A percentile compares a stretch with the other conserved stretches of the same genome.
Evolutionary conservation across 1,139 yeast species (phyloP).

Genomic region (Hanseniaspora uvarum): DNA sequence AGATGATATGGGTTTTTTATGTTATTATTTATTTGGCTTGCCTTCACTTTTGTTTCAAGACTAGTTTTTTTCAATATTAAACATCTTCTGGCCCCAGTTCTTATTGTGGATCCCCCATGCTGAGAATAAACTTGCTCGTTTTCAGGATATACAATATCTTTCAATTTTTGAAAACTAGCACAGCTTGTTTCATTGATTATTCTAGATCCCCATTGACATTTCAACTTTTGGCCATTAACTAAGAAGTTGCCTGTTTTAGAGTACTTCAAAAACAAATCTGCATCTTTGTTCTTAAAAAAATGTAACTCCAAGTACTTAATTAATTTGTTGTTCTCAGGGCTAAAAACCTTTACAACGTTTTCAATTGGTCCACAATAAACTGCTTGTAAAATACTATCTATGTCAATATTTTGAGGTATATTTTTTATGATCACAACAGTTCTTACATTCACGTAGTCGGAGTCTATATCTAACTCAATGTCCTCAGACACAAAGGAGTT

Average conservation of each 20-base stretch:
- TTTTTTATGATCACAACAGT: slow-evolving; percentile 32
- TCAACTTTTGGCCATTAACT: slow-evolving; percentile 47
- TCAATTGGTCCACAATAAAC: slow-evolving; percentile 71
- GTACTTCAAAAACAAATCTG: slow-evolving; percentile 45
- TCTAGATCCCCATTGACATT: slow-evolving; percentile 33
- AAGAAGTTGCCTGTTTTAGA: slow-evolving; percentile 49
- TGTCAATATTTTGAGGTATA: slow-evolving; percentile 38
- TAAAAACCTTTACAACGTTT: slow-evolving; percentile 32
- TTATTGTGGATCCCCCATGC: slow-evolving; percentile 21
- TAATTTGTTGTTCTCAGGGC: slow-evolving; percentile 17
- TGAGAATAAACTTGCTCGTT: slow-evolving; percentile 18
- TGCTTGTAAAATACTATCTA: slow-evolving; percentile 46
- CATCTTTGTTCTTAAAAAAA: slow-evolving; percentile 47
- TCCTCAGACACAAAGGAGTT: not conserved
- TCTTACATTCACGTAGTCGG: slow-evolving; percentile 6
- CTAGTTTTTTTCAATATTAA: slow-evolving; percentile 33
- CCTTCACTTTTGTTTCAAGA: slow-evolving; percentile 14
- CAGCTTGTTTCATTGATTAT: slow-evolving; percentile 17
- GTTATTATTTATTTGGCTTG: slow-evolving; percentile 23
- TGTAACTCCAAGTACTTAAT: slow-evolving; percentile 39
- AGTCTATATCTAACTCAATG: not conserved
- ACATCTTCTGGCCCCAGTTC: slow-evolving; percentile 35
- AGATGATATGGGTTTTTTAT: slow-evolving; percentile 31
- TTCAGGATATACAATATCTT: slow-evolving; percentile 16
- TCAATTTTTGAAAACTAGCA: slow-evolving; percentile 4